phyloP scores from a whole-genome alignment of 371 early-diverging fungal genomes.

The Vairimorpha ceranae region DNA sequence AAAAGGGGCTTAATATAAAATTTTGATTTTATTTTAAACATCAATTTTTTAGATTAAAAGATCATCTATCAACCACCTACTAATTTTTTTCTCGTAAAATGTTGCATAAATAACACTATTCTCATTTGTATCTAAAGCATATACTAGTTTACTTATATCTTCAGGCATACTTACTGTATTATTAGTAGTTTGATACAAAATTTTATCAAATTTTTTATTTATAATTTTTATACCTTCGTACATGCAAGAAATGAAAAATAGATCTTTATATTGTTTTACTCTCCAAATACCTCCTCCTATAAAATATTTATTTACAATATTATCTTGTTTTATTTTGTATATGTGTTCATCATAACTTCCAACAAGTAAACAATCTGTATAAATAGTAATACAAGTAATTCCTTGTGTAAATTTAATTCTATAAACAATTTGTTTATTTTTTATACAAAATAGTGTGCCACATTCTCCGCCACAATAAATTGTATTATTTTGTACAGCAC shows the following conservation, averaged over 20 bases:
- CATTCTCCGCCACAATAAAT: constrained; percentile 34
- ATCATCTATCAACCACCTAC: too few relatives aligned
- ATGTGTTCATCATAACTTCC: constrained; percentile 47
- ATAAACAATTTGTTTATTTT: background rate
- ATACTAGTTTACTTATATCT: constrained; percentile 26
- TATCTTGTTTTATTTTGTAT: background rate
- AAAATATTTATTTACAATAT: background rate
- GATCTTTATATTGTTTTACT: constrained; percentile 4
- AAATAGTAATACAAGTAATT: constrained; percentile 19
- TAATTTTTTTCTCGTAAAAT: constrained; percentile 38
- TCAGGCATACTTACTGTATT: too few relatives aligned
- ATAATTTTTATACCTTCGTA: constrained; percentile 49
- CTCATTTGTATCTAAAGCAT: constrained; percentile 17
- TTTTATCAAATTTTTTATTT: background rate
- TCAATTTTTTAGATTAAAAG: too few relatives aligned
- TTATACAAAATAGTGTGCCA: constrained; percentile 8
- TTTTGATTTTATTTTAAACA: too few relatives aligned
- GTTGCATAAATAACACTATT: constrained; percentile 12
- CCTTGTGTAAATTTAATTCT: constrained; percentile 14
- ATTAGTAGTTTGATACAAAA: too few relatives aligned
- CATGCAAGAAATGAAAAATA: constrained; percentile 29
- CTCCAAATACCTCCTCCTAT: constrained; percentile 46
- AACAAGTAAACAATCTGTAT: constrained; percentile 14
- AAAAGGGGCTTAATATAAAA: too few relatives aligned
- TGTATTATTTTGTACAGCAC: background rate